Percentiles rank a stretch among this genome's conserved stretches.
phyloP scores from a whole-genome alignment of 2,329 filamentous ascomycete genomes.

The Capronia americana region DNA sequence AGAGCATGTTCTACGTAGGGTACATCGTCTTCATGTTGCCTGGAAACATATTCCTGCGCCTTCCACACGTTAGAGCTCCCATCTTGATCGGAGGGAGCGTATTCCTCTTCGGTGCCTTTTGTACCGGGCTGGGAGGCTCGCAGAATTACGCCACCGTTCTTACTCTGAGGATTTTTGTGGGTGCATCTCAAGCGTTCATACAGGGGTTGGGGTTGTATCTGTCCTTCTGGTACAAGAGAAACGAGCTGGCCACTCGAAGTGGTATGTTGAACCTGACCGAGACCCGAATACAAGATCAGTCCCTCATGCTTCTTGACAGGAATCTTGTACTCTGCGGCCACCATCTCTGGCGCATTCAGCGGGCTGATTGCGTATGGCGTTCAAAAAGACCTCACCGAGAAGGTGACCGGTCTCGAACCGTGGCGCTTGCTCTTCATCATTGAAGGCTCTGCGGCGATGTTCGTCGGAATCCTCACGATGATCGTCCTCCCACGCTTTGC shows the following conservation, averaged over 20 bases:
- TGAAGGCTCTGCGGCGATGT: slow-evolving; percentile 69
- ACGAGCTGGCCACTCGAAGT: slow-evolving; percentile 15
- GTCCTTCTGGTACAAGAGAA: slow-evolving; percentile 16
- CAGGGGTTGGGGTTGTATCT: slow-evolving; percentile 12
- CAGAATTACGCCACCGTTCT: slow-evolving; percentile 17
- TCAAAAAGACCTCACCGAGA: slow-evolving; percentile 66
- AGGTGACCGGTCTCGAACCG: slow-evolving; percentile 58
- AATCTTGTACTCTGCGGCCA: slow-evolving; percentile 59
- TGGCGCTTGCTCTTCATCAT: slow-evolving; percentile 73
- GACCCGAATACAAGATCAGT: no score
- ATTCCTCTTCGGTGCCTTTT: slow-evolving; percentile 11
- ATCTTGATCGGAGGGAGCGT: slow-evolving; percentile 14
- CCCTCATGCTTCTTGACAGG: background rate
- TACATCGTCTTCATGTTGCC: slow-evolving; percentile 18
- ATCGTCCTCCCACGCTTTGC: slow-evolving; percentile 73
- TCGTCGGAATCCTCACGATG: slow-evolving; percentile 62
- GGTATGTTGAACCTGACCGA: background rate
- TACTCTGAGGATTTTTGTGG: slow-evolving; percentile 11
- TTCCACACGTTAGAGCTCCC: slow-evolving; percentile 2
- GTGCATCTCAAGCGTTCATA: slow-evolving; percentile 18
- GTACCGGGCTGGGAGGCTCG: slow-evolving; percentile 7
- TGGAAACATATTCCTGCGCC: slow-evolving; percentile 6
- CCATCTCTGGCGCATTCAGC: slow-evolving; percentile 74
- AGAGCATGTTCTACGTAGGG: slow-evolving; percentile 11
- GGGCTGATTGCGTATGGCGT: slow-evolving; percentile 70